Percentiles rank a stretch among this genome's conserved stretches.
These are phyloP conservation scores for Volvox reticuliferus DNA, from an alignment of 139 green algal species.

Conservation along the genomic window DNA sequence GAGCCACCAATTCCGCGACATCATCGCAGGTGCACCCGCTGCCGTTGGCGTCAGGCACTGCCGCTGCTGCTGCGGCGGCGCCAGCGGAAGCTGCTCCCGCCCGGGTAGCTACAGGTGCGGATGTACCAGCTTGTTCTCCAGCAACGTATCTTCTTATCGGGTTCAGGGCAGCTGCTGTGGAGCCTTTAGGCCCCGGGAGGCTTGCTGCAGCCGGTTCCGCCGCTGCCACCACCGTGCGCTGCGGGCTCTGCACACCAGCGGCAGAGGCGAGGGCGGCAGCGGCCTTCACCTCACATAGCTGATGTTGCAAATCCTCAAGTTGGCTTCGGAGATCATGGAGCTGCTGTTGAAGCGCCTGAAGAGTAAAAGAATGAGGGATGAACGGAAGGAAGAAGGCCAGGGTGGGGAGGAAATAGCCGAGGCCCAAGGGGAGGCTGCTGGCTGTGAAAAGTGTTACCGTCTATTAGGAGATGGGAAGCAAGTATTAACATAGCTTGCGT, in stretches of 20 bases:
- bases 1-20: not conserved
- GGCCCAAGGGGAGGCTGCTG: too few species aligned
- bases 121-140: not conserved
- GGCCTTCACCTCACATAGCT: not conserved
- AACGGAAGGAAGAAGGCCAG: too few species aligned
- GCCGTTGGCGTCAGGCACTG: not conserved
- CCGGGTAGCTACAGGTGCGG: not conserved
- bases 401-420: too few species aligned
- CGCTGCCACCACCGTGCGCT: not conserved
- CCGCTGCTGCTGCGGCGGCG: not conserved
- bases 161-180: too few species aligned
- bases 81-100: not conserved
- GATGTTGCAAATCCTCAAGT: not conserved
- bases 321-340: conserved; percentile 2
- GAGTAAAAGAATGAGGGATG: too few species aligned
- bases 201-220: too few species aligned
- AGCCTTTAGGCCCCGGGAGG: too few species aligned
- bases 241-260: not conserved
- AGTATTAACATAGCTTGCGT: too few species aligned
- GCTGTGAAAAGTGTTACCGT: too few species aligned
- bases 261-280: not conserved
- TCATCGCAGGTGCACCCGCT: not conserved
- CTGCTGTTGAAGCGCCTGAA: conserved; percentile 19
- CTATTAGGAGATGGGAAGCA: too few species aligned
- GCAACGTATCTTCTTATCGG: too few species aligned